Base-by-base conservation (phyloP, 768 basidiomycete genomes). In the Termitomyces sp. region DNA sequence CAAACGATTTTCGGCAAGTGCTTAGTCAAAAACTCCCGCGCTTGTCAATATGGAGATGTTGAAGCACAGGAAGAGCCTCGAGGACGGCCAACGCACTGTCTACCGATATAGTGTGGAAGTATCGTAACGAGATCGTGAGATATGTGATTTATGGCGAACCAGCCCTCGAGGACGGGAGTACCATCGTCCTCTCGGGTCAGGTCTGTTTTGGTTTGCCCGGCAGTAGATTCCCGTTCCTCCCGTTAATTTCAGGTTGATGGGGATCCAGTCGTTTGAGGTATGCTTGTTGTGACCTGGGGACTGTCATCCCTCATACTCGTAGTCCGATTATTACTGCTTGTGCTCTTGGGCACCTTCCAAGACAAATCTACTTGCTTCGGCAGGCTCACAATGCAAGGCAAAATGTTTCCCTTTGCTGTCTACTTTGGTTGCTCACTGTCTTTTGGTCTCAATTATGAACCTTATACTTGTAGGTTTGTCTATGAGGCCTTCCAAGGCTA, bases 401-500 rank as follows among this genome's bases (percentile, higher is more conserved):
- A 99, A 73, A 93, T 98, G 89, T 97, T 84, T 68, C 83, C 72
- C 0, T 74, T 95, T 5, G 88, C 92, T 0, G 76, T 88, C 1
- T 89, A 87, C 68, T 97, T 98, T 65, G 89, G 94, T 84, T 50
- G 59, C 81, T 57, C 8, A 30, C 31, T 28, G 33, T 14, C 42
- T 46, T 43, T 51, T 4, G 4, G 10, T 28, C 19, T 31, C 42
- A 17, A 31, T 53, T 12, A 50, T 15, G 14, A 17, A 41, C 14
- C 14, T 40, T n/a, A 52, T 6, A 26, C 15, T 35, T 44, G 15
- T 54, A 86, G 85, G 85, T 53, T 73, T 62, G 80, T 93, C 1
- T 94, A 89, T 62, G 94, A 95, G 4, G 89, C 94, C 0, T 97
- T 97, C 73, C 93, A 96, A 70, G 82, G 89, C 23, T 96, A 94